phyloP scores from a whole-genome alignment of 805 yeast genomes.

The Sugiyamaella valdiviana region DNA sequence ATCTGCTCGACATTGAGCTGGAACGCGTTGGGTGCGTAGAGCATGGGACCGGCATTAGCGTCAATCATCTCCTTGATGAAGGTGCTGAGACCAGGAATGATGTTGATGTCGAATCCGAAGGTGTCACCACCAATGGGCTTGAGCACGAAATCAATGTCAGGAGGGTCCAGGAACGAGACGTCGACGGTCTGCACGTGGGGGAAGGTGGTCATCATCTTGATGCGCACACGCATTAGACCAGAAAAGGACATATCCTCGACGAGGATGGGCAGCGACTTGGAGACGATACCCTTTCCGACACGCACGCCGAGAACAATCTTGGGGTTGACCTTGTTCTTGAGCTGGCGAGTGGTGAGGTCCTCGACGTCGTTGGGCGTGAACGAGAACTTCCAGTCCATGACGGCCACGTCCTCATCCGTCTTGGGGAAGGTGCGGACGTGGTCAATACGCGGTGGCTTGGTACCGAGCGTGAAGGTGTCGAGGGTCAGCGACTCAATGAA shows the following conservation, averaged over 20 bases:
- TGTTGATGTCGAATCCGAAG: constrained; percentile 81
- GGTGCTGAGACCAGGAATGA: constrained; percentile 80
- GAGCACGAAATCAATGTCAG: constrained; percentile 78
- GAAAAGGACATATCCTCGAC: constrained; percentile 75
- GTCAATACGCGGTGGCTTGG: constrained; percentile 93
- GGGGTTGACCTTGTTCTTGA: constrained; percentile 79
- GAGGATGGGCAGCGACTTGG: constrained; percentile 61
- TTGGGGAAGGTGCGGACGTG: constrained; percentile 82
- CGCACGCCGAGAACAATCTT: constrained; percentile 68
- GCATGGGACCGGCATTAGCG: constrained; percentile 82
- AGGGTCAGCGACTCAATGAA: constrained; percentile 80
- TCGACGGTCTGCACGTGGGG: constrained; percentile 93
- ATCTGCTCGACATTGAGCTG: constrained; percentile 89
- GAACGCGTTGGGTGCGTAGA: constrained; percentile 85
- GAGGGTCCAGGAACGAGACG: constrained; percentile 78
- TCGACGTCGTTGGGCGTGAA: constrained; percentile 86
- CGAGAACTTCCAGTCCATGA: constrained; percentile 95
- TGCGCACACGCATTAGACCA: constrained; percentile 68
- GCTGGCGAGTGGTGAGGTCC: constrained; percentile 79
- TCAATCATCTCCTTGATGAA: constrained; percentile 79
- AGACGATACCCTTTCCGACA: constrained; percentile 66
- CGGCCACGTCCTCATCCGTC: constrained; percentile 87
- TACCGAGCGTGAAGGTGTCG: constrained; percentile 84
- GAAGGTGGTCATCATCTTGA: constrained; percentile 82
- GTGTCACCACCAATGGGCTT: constrained; percentile 75